Evolutionary conservation across 768 basidiomycete species (phyloP), one percentile per base, ranked within the genome.

Genomic region (Rhodotorula babjevae): DNA sequence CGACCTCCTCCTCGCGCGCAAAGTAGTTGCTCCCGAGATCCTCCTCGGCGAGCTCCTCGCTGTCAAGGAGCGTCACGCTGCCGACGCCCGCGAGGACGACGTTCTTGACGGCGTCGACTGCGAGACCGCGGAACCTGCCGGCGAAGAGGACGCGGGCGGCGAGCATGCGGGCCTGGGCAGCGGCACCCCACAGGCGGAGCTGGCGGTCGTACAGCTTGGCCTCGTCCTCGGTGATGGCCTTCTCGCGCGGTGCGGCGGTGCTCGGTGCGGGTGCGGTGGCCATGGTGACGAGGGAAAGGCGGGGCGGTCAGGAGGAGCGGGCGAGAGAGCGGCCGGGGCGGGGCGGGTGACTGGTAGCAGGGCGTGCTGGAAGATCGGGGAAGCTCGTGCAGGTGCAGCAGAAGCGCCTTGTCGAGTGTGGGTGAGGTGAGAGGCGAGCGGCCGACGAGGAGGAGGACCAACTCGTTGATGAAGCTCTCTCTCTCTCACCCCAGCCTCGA

Each of bases 51-150:
- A 99, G 91, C 21, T 85, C 83, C 73, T 87, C 88, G 31, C 84
- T 84, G 82, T 99, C 96, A 76, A 91, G 85, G 53, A 98, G 85
- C 71, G 96, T 84, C 72, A 99, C 82, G 79, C 87, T 89, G 36
- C 96, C 96, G 67, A 99, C 91, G 53, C 96, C 96, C 18, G 96
- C 91, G 60, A 99, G 86, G 27, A 98, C 95, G 79, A 99, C 90
- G 80, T 99, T 99, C 83, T 98, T 99, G 81, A 97, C 90, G 25
- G 89, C 87, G 80, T 99, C 96, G 14, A 93, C 92, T 53, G 96
- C 78, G 29, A 78, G 36, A 5, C 79, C 79, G 0, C 76, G 66
- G 44, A 79, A 77, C n/a, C 65, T 63, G 46, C 73, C 64, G n/a
- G 76, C 62, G 25, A 78, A 5, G 92, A 91, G 31, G 92, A 93